Conservation (phyloP, 2,329 filamentous ascomycete genomes). For the Fulvia fulva region DNA sequence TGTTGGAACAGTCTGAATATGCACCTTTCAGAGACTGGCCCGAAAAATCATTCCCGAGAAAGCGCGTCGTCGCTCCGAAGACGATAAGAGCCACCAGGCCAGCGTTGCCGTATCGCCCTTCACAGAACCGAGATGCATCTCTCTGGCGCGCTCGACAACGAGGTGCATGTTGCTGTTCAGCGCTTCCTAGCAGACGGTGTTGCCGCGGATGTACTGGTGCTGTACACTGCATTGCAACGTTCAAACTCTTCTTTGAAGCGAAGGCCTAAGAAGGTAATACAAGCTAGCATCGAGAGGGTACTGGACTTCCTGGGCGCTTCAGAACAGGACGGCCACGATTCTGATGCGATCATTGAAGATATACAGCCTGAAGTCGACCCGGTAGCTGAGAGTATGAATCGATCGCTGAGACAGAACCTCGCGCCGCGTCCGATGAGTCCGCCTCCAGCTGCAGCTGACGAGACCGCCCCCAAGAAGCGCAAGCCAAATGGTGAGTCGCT, state of each 20-base stretch:
- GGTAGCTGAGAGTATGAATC: constrained; percentile 57
- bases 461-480: constrained; percentile 46
- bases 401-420: constrained; percentile 40
- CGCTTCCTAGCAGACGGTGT: constrained; percentile 28
- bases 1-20: too few relatives aligned
- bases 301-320: constrained; percentile 67
- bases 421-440: constrained; percentile 7
- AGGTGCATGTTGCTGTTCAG: constrained; percentile 52
- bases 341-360: constrained; percentile 49
- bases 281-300: constrained; percentile 81
- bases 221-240: constrained; percentile 75
- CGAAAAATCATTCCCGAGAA: background rate
- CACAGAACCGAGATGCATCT: constrained; percentile 10
- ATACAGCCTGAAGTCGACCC: constrained; percentile 26
- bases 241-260: constrained; percentile 86
- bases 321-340: constrained; percentile 53
- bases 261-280: constrained; percentile 73
- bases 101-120: background rate
- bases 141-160: constrained; percentile 36
- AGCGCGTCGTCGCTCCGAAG: background rate
- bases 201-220: constrained; percentile 28
- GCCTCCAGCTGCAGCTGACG: constrained; percentile 19
- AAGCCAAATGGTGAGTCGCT: constrained; percentile 63
- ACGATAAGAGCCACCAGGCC: background rate
- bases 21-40: too few relatives aligned